Base-by-base conservation (phyloP, 768 basidiomycete genomes). In the Tulasnella sp. region DNA sequence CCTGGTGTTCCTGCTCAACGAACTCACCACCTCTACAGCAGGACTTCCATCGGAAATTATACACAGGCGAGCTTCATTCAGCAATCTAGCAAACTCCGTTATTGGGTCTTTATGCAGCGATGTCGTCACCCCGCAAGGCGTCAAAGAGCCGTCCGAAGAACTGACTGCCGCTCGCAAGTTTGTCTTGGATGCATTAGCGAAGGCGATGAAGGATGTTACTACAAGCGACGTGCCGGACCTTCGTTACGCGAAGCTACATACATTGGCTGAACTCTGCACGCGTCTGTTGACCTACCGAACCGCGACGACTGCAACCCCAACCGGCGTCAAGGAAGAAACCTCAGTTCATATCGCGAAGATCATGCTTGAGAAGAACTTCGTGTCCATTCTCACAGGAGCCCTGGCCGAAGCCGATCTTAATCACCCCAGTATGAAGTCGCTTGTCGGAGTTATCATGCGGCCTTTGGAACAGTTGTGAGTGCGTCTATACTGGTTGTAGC, bases 321-420 rank as follows among this genome's bases (percentile, higher is more conserved):
- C 25, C 25, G 54, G 54, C 4, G 42, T 27, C 24, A 81, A 78
- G 63, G 78, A 74, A 51, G 94, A 92, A 51, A 78, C 78, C n/a
- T 85, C 85, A 2, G 85, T 92, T 7, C 93, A 96, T 62, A 79
- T 98, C 53, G 92, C 94, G 21, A 97, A 97, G 73, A 80, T 93
- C 63, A 99, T 99, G 96, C 73, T 99, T 52, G 96, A 99, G 76
- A 97, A 97, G 75, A 89, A 89, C 67, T 93, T 90, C 63, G 96
- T 97, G 15, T 79, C 86, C 3, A 83, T 85, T 1, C 74, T 99
- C 34, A 97, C 96, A 0, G 85, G 76, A 44, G 85, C 92, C 10
- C 76, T 97, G 17, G 83, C 87, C 3, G 96, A 99, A 54, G 82
- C 94, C 43, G 96, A 99, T 67, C 79, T 98, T 41, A 96, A 96